These are phyloP conservation scores for Heterobasidion parviporum DNA, from an alignment of 1,284 basidiomycete species.

Conservation along the genomic window DNA sequence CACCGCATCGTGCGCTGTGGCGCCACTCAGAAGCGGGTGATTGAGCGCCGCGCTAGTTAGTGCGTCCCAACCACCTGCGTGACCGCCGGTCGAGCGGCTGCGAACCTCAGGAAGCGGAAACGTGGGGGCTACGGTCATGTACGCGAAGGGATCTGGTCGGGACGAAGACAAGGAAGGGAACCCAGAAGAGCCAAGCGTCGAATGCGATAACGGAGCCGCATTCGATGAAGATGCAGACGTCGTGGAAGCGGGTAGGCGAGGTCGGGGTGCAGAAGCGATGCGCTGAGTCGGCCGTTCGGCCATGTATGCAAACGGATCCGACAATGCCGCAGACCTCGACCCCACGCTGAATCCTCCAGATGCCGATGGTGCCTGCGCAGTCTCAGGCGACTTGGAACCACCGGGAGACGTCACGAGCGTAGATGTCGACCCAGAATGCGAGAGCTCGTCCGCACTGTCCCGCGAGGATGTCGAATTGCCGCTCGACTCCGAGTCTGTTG, in stretches of 20 bases:
- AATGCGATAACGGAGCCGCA: background rate
- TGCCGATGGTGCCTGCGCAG: background rate
- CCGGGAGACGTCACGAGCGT: background rate
- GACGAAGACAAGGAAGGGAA: background rate
- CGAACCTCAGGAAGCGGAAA: background rate
- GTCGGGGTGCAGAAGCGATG: too few relatives aligned
- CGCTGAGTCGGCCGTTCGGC: background rate
- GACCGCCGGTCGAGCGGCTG: background rate
- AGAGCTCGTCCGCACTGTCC: conserved; percentile 12
- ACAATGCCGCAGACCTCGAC: too few relatives aligned
- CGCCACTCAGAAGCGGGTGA: background rate
- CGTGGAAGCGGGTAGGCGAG: background rate
- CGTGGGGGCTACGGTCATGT: conserved; percentile 2
- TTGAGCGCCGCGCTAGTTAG: background rate
- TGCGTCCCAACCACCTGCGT: background rate
- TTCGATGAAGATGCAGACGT: background rate
- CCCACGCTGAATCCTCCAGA: background rate
- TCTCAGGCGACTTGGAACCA: background rate
- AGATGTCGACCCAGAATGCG: conserved; percentile 1
- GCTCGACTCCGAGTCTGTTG: conserved; percentile 5
- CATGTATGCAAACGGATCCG: background rate
- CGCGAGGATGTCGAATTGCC: background rate
- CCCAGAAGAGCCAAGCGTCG: background rate
- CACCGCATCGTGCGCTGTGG: conserved; percentile 1
- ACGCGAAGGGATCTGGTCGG: conserved; percentile 9